phyloP scores from a whole-genome alignment of 2,329 filamentous ascomycete genomes.

The Neofusicoccum parvum region DNA sequence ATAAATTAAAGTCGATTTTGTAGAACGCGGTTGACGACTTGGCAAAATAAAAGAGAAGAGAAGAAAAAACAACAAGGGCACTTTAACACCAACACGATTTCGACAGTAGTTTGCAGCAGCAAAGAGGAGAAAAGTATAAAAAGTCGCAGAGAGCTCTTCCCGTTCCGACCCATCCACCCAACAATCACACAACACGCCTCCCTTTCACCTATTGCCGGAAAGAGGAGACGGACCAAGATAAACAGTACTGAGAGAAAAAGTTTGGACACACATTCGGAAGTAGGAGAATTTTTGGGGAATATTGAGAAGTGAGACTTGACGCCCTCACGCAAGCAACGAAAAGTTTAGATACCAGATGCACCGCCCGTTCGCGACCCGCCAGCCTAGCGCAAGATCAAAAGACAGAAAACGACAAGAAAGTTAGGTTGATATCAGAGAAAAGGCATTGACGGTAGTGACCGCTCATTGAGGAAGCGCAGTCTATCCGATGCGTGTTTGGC shows the following conservation, averaged over 20 bases:
- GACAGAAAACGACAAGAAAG: slow-evolving; percentile 12
- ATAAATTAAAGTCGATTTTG: slow-evolving; percentile 19
- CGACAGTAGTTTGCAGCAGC: background rate
- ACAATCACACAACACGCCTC: background rate
- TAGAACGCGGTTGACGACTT: background rate
- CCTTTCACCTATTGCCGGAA: slow-evolving; percentile 1
- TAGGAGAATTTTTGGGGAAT: slow-evolving; percentile 19
- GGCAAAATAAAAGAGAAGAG: background rate
- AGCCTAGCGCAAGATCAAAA: slow-evolving; percentile 10
- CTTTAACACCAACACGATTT: background rate
- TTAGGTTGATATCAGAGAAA: slow-evolving; percentile 12
- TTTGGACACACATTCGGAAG: background rate
- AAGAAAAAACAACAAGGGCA: background rate
- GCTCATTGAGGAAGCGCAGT: slow-evolving; percentile 4
- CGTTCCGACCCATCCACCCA: slow-evolving; percentile 1
- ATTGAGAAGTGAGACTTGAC: slow-evolving; percentile 17
- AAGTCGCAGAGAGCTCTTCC: slow-evolving; percentile 3
- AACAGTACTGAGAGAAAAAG: slow-evolving; percentile 6
- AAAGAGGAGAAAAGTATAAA: background rate
- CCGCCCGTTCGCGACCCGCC: slow-evolving; percentile 13
- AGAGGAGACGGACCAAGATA: background rate
- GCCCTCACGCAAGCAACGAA: slow-evolving; percentile 11
- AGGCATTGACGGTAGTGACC: slow-evolving; percentile 1
- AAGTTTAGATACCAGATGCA: slow-evolving; percentile 19
- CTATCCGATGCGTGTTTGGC: slow-evolving; percentile 4